Conservation (phyloP, 768 basidiomycete species). For the Hirschioporus abietinus region DNA sequence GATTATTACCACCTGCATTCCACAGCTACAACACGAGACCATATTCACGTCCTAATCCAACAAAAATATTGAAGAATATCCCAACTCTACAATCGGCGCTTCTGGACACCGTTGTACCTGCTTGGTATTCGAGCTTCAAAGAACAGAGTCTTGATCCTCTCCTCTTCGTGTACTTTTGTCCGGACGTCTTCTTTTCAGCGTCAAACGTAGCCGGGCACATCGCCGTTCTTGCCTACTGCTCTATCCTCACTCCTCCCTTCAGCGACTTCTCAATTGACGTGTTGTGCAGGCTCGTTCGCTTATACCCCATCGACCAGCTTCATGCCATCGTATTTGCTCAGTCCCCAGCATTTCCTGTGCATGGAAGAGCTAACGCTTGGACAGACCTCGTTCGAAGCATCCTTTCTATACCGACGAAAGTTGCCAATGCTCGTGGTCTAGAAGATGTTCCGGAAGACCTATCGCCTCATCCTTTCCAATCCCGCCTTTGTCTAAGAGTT, state of each 20-base stretch:
- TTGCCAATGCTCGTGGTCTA: constrained; percentile 62
- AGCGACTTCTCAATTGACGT: constrained; percentile 45
- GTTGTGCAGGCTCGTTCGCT: constrained; percentile 46
- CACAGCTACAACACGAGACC: constrained; percentile 36
- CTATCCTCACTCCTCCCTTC: constrained; percentile 48
- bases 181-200: constrained; percentile 52
- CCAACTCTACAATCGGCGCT: constrained; percentile 61
- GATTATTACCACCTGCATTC: constrained; percentile 57
- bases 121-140: constrained; percentile 57
- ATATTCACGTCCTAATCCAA: constrained; percentile 22
- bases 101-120: constrained; percentile 58
- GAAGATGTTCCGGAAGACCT: constrained; percentile 42
- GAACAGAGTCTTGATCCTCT: constrained; percentile 42
- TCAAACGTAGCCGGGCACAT: constrained; percentile 45
- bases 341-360: constrained; percentile 7
- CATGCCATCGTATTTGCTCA: constrained; percentile 44
- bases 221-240: constrained; percentile 57
- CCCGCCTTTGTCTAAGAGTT: constrained; percentile 43
- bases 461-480: constrained; percentile 53
- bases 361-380: constrained; percentile 41
- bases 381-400: constrained; percentile 68
- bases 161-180: constrained; percentile 69
- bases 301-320: constrained; percentile 68
- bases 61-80: constrained; percentile 32
- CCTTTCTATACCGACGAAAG: constrained; percentile 66